A percentile compares a stretch with the other conserved stretches of the same genome.
Conservation (phyloP, 2,329 filamentous ascomycete species). For the Chaetomiaceae sp. region DNA sequence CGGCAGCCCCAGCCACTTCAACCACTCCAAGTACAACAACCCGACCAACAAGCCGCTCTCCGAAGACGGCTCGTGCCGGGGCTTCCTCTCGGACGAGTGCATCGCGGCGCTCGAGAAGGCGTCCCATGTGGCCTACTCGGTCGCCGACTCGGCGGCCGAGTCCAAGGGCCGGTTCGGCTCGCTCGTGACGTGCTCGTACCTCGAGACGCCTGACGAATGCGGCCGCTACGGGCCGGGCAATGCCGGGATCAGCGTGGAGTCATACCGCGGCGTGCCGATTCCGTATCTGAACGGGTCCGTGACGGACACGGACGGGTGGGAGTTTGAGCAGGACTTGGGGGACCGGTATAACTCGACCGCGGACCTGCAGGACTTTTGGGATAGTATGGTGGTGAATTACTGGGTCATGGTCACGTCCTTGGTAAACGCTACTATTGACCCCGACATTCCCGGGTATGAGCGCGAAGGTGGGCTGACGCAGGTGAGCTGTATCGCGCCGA, state of each 20-base stretch:
- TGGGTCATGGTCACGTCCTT: slow-evolving; percentile 11
- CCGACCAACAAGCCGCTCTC: slow-evolving; percentile 11
- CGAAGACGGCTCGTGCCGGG: slow-evolving; percentile 15
- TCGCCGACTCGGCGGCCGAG: not conserved
- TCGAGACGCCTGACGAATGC: slow-evolving; percentile 6
- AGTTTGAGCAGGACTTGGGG: not conserved
- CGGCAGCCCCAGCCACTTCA: not conserved
- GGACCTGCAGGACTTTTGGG: slow-evolving; percentile 13
- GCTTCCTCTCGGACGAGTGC: slow-evolving; percentile 15
- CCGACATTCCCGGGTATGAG: not conserved
- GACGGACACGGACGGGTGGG: slow-evolving; percentile 10
- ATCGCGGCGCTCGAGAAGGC: slow-evolving; percentile 13
- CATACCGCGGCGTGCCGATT: slow-evolving; percentile 8
- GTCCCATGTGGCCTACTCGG: not conserved
- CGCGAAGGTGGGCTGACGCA: not conserved
- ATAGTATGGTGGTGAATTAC: slow-evolving; percentile 14
- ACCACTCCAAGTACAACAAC: slow-evolving; percentile 11
- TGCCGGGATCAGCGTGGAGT: not conserved
- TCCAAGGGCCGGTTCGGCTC: not conserved
- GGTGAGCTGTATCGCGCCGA: slow-evolving; percentile 22
- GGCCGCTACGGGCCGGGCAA: slow-evolving; percentile 7
- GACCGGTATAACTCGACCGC: slow-evolving; percentile 1
- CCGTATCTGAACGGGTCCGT: slow-evolving; percentile 16
- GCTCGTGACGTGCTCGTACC: not conserved
- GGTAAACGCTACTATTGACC: slow-evolving; percentile 10